Conservation (phyloP, 495 filamentous ascomycete species). For the Neurospora sp. region DNA sequence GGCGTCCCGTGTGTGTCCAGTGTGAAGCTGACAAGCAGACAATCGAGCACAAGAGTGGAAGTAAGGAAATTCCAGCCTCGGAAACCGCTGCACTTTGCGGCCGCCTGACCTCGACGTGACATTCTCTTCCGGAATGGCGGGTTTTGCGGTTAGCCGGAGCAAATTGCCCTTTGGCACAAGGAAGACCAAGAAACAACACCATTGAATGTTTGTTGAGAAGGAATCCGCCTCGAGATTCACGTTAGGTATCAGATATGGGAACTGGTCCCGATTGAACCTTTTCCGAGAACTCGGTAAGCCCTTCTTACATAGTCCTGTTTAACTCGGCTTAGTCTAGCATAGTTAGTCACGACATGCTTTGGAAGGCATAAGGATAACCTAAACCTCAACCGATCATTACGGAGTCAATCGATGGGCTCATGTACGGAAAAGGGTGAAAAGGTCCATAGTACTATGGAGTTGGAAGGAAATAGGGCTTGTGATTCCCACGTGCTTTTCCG, state of each 20-base stretch:
- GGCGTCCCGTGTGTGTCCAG: neutral
- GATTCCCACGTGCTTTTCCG: neutral
- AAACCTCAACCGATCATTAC: neutral
- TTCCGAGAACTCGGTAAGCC: neutral
- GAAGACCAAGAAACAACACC: neutral
- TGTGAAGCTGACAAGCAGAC: neutral
- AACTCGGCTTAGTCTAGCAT: neutral
- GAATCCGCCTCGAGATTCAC: neutral
- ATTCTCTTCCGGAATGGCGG: neutral
- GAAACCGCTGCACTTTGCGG: neutral
- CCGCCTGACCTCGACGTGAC: neutral
- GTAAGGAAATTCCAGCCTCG: neutral
- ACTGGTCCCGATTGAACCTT: neutral
- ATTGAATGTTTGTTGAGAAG: neutral
- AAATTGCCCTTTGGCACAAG: neutral
- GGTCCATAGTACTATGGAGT: neutral
- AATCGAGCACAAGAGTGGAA: neutral
- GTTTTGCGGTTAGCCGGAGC: neutral
- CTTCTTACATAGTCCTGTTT: neutral
- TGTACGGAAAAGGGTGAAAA: neutral
- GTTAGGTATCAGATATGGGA: neutral
- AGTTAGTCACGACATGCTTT: neutral
- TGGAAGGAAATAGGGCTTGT: neutral
- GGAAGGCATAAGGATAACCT: neutral
- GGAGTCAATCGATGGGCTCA: neutral